A percentile compares a stretch with the other conserved stretches of the same genome.
Conservation (phyloP, 1,139 yeast genomes). For the Candida sp. region DNA sequence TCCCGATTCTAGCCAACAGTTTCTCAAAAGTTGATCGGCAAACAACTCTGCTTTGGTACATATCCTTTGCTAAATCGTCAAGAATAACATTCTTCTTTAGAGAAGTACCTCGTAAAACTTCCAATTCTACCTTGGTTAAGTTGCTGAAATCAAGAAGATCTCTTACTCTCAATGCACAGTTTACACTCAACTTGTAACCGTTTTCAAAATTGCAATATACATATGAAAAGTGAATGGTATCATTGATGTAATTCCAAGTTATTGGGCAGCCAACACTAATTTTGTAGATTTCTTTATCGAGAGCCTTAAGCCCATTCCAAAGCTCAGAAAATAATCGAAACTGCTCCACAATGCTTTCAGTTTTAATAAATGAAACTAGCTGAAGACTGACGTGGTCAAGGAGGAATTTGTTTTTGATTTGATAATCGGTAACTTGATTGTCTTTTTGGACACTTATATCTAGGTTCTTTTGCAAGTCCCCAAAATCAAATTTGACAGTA, state of each 20-base stretch:
- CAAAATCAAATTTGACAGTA: conserved; percentile 12
- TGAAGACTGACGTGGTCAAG: background rate
- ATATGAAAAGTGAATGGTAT: conserved; percentile 8
- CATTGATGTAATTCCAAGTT: conserved; percentile 4
- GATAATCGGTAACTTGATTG: background rate
- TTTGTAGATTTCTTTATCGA: conserved; percentile 27
- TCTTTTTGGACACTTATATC: background rate
- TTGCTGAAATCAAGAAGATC: conserved; percentile 7
- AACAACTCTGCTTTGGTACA: background rate
- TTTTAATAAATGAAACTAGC: background rate
- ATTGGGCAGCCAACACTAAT: conserved; percentile 28
- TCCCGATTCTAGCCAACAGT: background rate
- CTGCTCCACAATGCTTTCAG: conserved; percentile 7
- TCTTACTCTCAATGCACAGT: conserved; percentile 5
- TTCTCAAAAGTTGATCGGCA: background rate
- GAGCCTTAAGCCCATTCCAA: conserved; percentile 17
- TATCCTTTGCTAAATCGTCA: background rate
- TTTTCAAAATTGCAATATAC: conserved; percentile 10
- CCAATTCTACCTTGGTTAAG: background rate
- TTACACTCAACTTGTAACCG: conserved; percentile 10
- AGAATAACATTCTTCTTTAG: background rate
- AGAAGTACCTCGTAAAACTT: conserved; percentile 1
- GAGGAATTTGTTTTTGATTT: conserved; percentile 2
- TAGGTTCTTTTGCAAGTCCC: conserved; percentile 2
- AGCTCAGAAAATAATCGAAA: conserved; percentile 13